Evolutionary conservation across 306 rosid genomes (phyloP), one percentile per base, ranked within the genome.

Genomic region (Pueraria montana): DNA sequence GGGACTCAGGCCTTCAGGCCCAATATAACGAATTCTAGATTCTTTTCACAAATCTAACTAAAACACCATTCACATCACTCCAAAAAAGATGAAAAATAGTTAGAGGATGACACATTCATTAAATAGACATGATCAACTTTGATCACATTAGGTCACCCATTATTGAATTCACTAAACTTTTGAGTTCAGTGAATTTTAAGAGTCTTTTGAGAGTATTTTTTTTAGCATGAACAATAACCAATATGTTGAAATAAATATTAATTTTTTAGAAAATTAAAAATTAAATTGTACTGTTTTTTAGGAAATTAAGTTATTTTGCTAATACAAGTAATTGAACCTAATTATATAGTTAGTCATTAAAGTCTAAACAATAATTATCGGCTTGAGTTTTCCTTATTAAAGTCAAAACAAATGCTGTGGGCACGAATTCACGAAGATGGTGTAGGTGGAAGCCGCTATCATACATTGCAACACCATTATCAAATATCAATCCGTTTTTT

Each of bases 381-480:
- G 45, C 10, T 12, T 12, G 46, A 34, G 24, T 32, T 65, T 23
- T 59, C 66, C 36, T 24, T 59, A 59, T 59, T 59, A 11, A 59
- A 59, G 36, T 24, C 66, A 23, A 59, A 59, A 24, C n/a, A 59
- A 24, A 24, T 23, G 4, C 66, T 24, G 36, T 9, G 36, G 64
- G 66, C 17, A 56, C 0, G 17, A 58, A 58, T 16, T 63, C 6
- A 32, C 11, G 8, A 12, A 5, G 30, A 18, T 55, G 38, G 62
- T 5, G 52, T 48, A 26, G 62, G 45, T 76, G 42, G 42, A 23
- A 76, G 55, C 53, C 46, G 42, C 34, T 74, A 20, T 34, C 66
- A 6, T 12, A 0, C 8, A 23, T 23, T 26, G 8, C 16, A 16
- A 17, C 30, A 24, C 24, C 64, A 18, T 34, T 34, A 34, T 4